Conservation (phyloP, 2,329 filamentous ascomycete species). For the Sporothrix mexicana region DNA sequence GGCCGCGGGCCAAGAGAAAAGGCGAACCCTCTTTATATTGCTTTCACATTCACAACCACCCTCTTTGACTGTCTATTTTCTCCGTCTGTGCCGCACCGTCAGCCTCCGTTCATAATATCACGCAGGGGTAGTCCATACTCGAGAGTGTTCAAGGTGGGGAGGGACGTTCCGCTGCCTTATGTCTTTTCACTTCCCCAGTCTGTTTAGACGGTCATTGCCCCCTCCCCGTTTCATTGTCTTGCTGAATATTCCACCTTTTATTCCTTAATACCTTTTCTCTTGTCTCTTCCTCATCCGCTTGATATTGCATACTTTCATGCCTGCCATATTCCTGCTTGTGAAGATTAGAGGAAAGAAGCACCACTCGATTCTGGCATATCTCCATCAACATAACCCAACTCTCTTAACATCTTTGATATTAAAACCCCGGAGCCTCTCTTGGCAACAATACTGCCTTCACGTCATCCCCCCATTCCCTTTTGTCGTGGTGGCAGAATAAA, state of each 20-base stretch:
- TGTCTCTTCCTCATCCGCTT: neutral
- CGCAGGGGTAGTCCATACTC: neutral
- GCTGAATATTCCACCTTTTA: neutral
- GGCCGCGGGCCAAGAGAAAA: conserved; percentile 2
- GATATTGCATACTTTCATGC: conserved; percentile 20
- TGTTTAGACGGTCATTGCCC: conserved; percentile 1
- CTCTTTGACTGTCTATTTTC: neutral
- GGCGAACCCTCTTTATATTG: conserved; percentile 18
- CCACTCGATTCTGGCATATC: neutral
- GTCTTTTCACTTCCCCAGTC: neutral
- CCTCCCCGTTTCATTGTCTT: neutral
- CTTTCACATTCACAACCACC: neutral
- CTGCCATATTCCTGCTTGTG: neutral
- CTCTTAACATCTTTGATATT: neutral
- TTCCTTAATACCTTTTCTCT: neutral
- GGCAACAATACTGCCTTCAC: neutral
- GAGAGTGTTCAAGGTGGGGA: neutral
- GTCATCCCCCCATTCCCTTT: no score
- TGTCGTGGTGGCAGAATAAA: no score
- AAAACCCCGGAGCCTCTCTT: conserved; percentile 12
- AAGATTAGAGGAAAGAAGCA: neutral
- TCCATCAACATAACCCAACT: neutral
- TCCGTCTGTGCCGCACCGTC: conserved; percentile 11
- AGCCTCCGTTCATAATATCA: conserved; percentile 20
- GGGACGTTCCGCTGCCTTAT: neutral